Evolutionary conservation across 306 rosid species (phyloP).

Genomic region (Quercus robur): DNA sequence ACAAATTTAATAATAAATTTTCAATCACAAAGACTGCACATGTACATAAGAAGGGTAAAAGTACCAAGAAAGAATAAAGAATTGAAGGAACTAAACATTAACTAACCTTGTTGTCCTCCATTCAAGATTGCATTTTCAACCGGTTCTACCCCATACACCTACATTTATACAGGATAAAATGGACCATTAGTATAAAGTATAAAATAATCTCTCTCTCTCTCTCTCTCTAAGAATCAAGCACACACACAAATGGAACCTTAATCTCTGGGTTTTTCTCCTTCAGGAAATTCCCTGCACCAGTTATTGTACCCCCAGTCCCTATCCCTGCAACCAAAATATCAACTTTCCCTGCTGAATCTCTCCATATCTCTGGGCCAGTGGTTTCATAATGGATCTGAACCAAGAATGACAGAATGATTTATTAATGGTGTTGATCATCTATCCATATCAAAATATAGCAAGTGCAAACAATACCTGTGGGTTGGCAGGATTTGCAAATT

Average conservation of each 20-base stretch:
- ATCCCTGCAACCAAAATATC: conserved; percentile 75
- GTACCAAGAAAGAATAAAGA: neutral
- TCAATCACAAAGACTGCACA: neutral
- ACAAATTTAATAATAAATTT: too few relatives aligned
- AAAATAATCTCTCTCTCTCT: neutral
- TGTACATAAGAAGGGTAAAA: too few relatives aligned
- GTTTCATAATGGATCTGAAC: conserved; percentile 77
- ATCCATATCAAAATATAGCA: conserved; percentile 5
- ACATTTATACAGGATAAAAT: neutral
- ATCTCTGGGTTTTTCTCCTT: conserved; percentile 70
- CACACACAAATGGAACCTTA: conserved; percentile 48
- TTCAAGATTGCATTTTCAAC: conserved; percentile 69
- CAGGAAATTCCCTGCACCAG: conserved; percentile 70
- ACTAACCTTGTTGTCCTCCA: conserved; percentile 75
- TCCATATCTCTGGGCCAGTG: conserved; percentile 92
- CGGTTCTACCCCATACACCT: conserved; percentile 86
- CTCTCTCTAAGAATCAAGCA: neutral
- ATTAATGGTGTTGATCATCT: neutral
- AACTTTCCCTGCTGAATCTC: conserved; percentile 63
- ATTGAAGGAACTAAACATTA: neutral
- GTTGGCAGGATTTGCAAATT: conserved; percentile 70
- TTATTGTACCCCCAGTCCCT: conserved; percentile 81
- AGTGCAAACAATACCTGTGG: conserved; percentile 38
- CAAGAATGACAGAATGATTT: neutral
- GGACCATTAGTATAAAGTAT: conserved; percentile 5